These are phyloP conservation scores for Trichoderma orchidacearum DNA, from an alignment of 495 filamentous ascomycete species.

Conservation along the genomic window DNA sequence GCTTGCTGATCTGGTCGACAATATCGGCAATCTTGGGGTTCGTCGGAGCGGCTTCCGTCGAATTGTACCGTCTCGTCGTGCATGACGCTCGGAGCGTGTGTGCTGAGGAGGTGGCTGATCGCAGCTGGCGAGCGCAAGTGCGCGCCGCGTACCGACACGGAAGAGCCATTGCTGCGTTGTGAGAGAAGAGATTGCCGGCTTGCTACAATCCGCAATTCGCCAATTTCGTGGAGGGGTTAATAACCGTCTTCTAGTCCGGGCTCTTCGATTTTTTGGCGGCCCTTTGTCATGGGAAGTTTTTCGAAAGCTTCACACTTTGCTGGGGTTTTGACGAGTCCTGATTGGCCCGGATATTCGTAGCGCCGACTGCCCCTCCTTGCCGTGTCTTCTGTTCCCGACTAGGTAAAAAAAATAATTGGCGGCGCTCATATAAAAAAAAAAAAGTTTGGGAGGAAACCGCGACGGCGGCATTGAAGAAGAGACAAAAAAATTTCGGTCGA, in stretches of 20 bases:
- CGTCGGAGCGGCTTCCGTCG: constrained; percentile 48
- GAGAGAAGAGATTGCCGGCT: constrained; percentile 11
- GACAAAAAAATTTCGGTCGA: constrained; percentile 6
- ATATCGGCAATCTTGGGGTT: constrained; percentile 86
- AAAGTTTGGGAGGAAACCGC: not conserved
- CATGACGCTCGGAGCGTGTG: constrained; percentile 21
- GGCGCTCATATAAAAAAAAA: not conserved
- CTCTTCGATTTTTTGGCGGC: not conserved
- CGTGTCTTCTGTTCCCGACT: constrained; percentile 1
- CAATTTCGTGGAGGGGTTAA: not conserved
- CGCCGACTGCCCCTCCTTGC: not conserved
- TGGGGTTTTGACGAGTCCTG: not conserved
- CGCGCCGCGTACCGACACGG: constrained; percentile 44
- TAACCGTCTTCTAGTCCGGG: not conserved
- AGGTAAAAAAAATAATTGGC: constrained; percentile 19
- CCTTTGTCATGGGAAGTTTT: constrained; percentile 1
- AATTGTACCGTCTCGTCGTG: constrained; percentile 49
- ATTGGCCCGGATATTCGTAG: constrained; percentile 5
- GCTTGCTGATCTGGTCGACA: constrained; percentile 95
- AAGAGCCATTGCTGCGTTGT: constrained; percentile 34
- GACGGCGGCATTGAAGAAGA: not conserved
- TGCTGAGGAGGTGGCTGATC: constrained; percentile 20
- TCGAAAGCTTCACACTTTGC: not conserved
- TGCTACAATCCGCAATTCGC: constrained; percentile 1
- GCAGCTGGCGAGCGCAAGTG: constrained; percentile 44